Conservation (phyloP, 805 yeast species). For the Saccharomyces kudriavzevii region DNA sequence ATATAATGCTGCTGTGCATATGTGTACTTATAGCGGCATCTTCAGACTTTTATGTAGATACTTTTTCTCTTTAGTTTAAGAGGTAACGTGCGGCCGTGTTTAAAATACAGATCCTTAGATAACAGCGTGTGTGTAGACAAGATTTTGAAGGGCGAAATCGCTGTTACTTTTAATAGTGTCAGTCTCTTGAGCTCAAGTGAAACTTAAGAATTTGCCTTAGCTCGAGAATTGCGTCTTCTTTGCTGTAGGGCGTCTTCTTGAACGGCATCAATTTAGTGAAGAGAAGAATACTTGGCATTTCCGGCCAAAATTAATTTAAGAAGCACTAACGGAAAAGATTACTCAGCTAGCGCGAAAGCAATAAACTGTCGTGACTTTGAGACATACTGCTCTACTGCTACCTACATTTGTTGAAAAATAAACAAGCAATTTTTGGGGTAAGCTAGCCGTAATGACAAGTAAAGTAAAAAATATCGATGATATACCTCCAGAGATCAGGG, state of each 20-base stretch:
- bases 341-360: neutral
- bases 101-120: neutral
- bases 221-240: neutral
- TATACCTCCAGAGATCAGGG: conserved; percentile 44
- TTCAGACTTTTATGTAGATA: neutral
- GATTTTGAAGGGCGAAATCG: neutral
- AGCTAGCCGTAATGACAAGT: neutral
- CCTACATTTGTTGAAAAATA: neutral
- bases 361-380: neutral
- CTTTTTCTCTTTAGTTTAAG: neutral
- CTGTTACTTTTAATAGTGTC: neutral
- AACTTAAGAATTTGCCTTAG: neutral
- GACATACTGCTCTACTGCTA: neutral
- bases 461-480: conserved; percentile 28
- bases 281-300: neutral
- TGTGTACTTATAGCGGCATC: neutral
- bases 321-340: neutral
- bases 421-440: neutral
- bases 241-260: neutral
- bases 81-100: neutral
- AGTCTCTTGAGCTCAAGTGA: neutral
- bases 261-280: neutral
- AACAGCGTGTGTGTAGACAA: neutral
- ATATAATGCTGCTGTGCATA: neutral
- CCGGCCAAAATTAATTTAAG: neutral